Evolutionary conservation across 352 stramenopile genomes (phyloP).

Genomic region (Globisporangium splendens): DNA sequence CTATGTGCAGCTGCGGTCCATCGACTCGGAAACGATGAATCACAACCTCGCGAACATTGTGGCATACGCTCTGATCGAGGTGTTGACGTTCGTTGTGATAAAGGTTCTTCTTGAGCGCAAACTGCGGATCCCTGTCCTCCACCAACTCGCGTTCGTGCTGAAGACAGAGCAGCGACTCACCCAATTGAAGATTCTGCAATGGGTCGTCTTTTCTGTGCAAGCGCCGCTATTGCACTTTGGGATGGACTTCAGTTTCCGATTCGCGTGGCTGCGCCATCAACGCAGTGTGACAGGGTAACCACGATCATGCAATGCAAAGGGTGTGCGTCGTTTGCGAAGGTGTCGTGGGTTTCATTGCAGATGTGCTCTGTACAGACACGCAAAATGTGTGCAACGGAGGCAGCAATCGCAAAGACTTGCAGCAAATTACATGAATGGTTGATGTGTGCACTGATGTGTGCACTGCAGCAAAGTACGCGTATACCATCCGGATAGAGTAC

Average conservation of each 20-base stretch:
- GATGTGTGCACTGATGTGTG: too few species aligned
- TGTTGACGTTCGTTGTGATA: conserved; percentile 33
- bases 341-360: too few species aligned
- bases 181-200: conserved; percentile 34
- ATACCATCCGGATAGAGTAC: too few species aligned
- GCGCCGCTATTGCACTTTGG: conserved; percentile 26
- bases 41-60: conserved; percentile 24
- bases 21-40: conserved; percentile 15
- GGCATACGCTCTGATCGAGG: conserved; percentile 32
- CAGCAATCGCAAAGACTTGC: too few species aligned
- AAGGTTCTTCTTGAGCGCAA: conserved; percentile 16
- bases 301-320: too few species aligned
- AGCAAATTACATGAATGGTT: too few species aligned
- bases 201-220: conserved; percentile 37
- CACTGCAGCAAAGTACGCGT: too few species aligned
- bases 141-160: conserved; percentile 38
- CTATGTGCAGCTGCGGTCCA: conserved; percentile 21
- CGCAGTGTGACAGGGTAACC: too few species aligned
- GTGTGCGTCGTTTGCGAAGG: too few species aligned
- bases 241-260: conserved; percentile 3
- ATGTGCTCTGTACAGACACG: too few species aligned
- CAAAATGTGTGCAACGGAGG: too few species aligned
- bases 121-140: conserved; percentile 21
- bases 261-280: not conserved
- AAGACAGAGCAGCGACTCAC: conserved; percentile 24